Evolutionary conservation across 2,329 filamentous ascomycete species (phyloP).

Genomic region (Xylariomycetidae sp.): DNA sequence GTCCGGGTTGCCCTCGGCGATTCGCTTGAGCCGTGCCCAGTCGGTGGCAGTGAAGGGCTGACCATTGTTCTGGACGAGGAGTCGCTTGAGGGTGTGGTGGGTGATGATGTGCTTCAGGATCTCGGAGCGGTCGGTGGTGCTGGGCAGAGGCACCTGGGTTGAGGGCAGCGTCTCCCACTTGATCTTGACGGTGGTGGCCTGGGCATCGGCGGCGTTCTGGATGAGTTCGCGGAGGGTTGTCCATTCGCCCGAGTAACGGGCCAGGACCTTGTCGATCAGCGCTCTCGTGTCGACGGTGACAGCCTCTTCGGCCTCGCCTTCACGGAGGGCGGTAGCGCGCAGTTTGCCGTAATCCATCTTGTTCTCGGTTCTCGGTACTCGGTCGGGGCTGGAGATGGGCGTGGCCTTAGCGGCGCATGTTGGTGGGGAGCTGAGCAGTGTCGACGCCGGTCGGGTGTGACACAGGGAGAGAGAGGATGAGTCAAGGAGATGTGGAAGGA

Average conservation of each 20-base stretch:
- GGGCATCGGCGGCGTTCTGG: constrained; percentile 96
- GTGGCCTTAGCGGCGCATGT: too few relatives aligned
- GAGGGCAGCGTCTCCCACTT: constrained; percentile 90
- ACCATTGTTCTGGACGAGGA: constrained; percentile 92
- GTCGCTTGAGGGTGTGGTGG: constrained; percentile 77
- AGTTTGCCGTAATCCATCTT: constrained; percentile 69
- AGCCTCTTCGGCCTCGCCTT: constrained; percentile 87
- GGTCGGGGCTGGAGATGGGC: too few relatives aligned
- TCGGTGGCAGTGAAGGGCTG: constrained; percentile 83
- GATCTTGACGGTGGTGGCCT: constrained; percentile 81
- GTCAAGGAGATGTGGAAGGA: too few relatives aligned
- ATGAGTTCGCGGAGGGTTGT: constrained; percentile 85
- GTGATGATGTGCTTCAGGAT: constrained; percentile 76
- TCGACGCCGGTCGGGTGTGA: too few relatives aligned
- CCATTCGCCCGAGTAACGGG: constrained; percentile 95
- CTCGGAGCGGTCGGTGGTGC: constrained; percentile 59
- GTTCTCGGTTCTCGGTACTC: constrained; percentile 5
- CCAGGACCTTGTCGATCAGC: constrained; percentile 94
- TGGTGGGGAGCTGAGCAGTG: too few relatives aligned
- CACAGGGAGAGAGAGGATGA: too few relatives aligned
- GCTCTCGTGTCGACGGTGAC: constrained; percentile 97
- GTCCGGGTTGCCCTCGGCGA: constrained; percentile 97
- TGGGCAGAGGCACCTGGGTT: constrained; percentile 63
- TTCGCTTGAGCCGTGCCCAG: constrained; percentile 89
- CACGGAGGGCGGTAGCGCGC: constrained; percentile 78